Evolutionary conservation across 2,329 filamentous ascomycete species (phyloP).

Genomic region (Xylaria sp.): DNA sequence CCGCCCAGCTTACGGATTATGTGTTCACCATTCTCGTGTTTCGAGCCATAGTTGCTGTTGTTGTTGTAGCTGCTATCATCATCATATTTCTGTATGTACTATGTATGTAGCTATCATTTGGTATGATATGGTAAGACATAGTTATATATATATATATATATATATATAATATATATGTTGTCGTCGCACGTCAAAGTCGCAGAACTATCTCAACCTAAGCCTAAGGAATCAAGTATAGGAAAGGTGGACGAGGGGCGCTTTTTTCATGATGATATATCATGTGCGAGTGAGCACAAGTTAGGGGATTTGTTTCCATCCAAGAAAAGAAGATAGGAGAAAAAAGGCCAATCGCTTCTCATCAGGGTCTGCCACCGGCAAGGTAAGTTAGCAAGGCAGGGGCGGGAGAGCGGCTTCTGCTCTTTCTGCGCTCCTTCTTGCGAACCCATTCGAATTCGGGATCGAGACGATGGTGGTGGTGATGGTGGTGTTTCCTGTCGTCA

Average conservation of each 20-base stretch:
- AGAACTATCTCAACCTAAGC: slow-evolving; percentile 2
- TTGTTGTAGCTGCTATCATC: no score
- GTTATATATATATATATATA: not conserved
- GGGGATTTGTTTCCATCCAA: not conserved
- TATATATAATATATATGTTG: not conserved
- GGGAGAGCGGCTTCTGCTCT: slow-evolving; percentile 55
- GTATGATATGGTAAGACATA: not conserved
- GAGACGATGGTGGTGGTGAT: slow-evolving; percentile 37
- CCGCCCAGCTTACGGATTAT: no score
- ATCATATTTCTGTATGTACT: not conserved
- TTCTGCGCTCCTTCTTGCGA: slow-evolving; percentile 52
- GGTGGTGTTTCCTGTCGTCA: slow-evolving; percentile 39
- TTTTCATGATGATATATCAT: no score
- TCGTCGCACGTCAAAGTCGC: not conserved
- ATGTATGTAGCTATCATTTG: not conserved
- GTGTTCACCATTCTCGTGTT: no score
- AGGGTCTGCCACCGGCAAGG: slow-evolving; percentile 46
- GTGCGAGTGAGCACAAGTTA: no score
- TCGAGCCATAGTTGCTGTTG: no score
- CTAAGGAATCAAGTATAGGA: not conserved
- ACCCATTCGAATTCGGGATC: slow-evolving; percentile 51
- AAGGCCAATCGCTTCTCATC: slow-evolving; percentile 8
- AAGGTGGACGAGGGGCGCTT: not conserved
- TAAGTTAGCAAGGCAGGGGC: slow-evolving; percentile 52
- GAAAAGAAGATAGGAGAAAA: not conserved